Conservation (phyloP, 2,329 filamentous ascomycete genomes). For the Claviceps purpurea region DNA sequence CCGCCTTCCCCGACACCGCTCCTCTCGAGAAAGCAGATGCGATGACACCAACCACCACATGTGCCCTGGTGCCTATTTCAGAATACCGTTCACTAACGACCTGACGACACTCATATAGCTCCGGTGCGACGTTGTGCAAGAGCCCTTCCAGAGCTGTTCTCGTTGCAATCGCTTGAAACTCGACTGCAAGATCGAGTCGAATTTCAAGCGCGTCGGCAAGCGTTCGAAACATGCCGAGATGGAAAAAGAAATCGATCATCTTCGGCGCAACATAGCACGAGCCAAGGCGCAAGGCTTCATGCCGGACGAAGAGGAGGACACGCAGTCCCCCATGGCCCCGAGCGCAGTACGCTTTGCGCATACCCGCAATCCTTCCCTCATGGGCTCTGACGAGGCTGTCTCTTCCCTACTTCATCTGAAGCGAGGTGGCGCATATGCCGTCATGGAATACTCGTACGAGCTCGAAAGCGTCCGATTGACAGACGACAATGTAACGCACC, state of each 20-base stretch:
- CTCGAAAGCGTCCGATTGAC: constrained; percentile 51
- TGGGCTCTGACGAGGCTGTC: constrained; percentile 56
- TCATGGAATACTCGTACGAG: constrained; percentile 46
- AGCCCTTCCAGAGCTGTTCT: constrained; percentile 64
- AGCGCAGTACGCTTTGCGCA: constrained; percentile 42
- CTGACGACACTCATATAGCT: constrained; percentile 34
- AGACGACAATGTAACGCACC: constrained; percentile 45
- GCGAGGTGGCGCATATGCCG: constrained; percentile 47
- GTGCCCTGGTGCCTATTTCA: not conserved
- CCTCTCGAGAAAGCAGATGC: too few relatives aligned
- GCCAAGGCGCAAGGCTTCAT: constrained; percentile 46
- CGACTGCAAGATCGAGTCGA: constrained; percentile 74
- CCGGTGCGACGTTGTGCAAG: constrained; percentile 72
- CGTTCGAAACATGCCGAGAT: constrained; percentile 74
- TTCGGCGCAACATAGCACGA: constrained; percentile 47
- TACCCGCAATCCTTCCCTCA: constrained; percentile 47
- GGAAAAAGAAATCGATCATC: constrained; percentile 66
- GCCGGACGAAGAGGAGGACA: constrained; percentile 41
- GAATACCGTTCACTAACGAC: not conserved
- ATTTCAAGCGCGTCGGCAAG: constrained; percentile 77
- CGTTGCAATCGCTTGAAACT: constrained; percentile 69
- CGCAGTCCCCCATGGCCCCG: constrained; percentile 43
- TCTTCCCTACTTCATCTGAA: constrained; percentile 54
- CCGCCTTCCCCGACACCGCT: not conserved
- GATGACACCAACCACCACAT: not conserved